Conservation (phyloP, 768 basidiomycete genomes). For the Lentinula guzmanii region DNA sequence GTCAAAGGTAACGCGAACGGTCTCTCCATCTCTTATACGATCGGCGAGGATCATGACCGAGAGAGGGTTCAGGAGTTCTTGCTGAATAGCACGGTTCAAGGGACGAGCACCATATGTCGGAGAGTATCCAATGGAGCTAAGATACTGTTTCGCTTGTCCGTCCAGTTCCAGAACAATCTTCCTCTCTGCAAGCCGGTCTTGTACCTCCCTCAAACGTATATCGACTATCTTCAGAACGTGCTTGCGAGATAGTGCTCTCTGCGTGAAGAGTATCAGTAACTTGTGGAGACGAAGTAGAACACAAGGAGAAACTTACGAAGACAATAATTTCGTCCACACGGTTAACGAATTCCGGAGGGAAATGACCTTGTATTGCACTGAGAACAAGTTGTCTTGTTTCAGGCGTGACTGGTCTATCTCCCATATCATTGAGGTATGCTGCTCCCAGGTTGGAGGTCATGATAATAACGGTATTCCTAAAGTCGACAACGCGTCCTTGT, state of each 20-base stretch:
- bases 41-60: conserved; percentile 82
- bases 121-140: conserved; percentile 73
- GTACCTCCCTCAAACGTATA: conserved; percentile 79
- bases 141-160: conserved; percentile 67
- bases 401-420: conserved; percentile 59
- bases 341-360: conserved; percentile 92
- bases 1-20: conserved; percentile 70
- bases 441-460: conserved; percentile 93
- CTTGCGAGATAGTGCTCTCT: conserved; percentile 74
- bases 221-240: conserved; percentile 86
- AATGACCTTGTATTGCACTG: conserved; percentile 74
- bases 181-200: conserved; percentile 69
- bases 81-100: conserved; percentile 86
- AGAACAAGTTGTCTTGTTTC: conserved; percentile 65
- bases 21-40: conserved; percentile 77
- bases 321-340: conserved; percentile 84
- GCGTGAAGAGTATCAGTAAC: conserved; percentile 21
- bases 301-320: conserved; percentile 33
- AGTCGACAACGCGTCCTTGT: conserved; percentile 83
- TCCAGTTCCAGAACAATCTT: conserved; percentile 82
- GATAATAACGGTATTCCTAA: conserved; percentile 89
- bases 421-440: conserved; percentile 67
- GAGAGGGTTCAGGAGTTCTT: conserved; percentile 87
- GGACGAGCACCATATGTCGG: conserved; percentile 88
- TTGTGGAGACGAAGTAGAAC: conserved; percentile 2